Conservation (phyloP, 192 early-diverging fungal genomes). For the Coemansia biformis region DNA sequence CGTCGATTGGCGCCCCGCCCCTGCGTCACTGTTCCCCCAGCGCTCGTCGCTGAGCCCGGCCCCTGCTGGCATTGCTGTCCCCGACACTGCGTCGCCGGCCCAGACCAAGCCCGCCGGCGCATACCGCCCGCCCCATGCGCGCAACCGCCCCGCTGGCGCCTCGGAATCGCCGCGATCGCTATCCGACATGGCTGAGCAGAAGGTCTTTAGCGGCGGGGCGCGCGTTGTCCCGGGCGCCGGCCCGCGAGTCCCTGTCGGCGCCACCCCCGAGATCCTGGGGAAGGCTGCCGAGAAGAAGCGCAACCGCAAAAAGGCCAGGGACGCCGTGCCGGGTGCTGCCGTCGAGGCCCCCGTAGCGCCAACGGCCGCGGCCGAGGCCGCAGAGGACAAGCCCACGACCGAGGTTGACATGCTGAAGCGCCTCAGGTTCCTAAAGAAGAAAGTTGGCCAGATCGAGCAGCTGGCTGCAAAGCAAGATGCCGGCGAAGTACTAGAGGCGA, state of each 20-base stretch:
- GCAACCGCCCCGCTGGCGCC: slow-evolving; percentile 36
- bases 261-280: slow-evolving; percentile 11
- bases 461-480: slow-evolving; percentile 70
- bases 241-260: slow-evolving; percentile 34
- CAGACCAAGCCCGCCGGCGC: slow-evolving; percentile 53
- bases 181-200: slow-evolving; percentile 35
- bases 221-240: slow-evolving; percentile 27
- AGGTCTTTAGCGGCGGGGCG: slow-evolving; percentile 15
- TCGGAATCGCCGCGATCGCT: slow-evolving; percentile 32
- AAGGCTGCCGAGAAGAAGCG: slow-evolving; percentile 58
- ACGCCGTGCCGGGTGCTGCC: slow-evolving; percentile 39
- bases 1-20: slow-evolving; percentile 65
- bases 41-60: slow-evolving; percentile 69
- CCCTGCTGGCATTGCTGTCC: slow-evolving; percentile 51
- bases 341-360: slow-evolving; percentile 11
- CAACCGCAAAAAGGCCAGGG: slow-evolving; percentile 71
- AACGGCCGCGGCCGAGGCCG: slow-evolving; percentile 7
- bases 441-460: slow-evolving; percentile 83
- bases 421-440: slow-evolving; percentile 82
- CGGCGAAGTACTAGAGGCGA: slow-evolving; percentile 74
- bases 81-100: slow-evolving; percentile 40
- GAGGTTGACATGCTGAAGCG: slow-evolving; percentile 77
- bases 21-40: slow-evolving; percentile 68
- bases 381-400: background rate
- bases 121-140: slow-evolving; percentile 67